Percentiles rank a stretch among this genome's conserved stretches.
Evolutionary conservation across 139 green algal genomes (phyloP).

Genomic region (Picochlorum sp.): DNA sequence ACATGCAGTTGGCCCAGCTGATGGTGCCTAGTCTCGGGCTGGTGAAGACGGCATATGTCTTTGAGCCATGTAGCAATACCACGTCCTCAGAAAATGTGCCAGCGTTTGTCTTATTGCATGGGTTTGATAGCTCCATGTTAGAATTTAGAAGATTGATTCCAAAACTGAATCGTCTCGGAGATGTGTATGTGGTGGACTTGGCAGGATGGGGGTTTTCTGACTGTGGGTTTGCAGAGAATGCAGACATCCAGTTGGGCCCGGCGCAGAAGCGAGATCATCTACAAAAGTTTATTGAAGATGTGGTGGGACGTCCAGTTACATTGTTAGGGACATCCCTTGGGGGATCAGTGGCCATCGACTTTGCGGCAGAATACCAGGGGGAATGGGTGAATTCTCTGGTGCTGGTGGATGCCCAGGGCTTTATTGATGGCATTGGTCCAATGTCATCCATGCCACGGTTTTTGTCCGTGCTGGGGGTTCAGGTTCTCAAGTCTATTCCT

Average conservation of each 20-base stretch:
- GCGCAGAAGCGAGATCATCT: slow-evolving; percentile 73
- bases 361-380: slow-evolving; percentile 59
- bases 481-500: slow-evolving; percentile 49
- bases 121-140: slow-evolving; percentile 75
- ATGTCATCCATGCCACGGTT: slow-evolving; percentile 56
- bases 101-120: slow-evolving; percentile 77
- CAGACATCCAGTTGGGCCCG: slow-evolving; percentile 23
- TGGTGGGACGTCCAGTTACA: slow-evolving; percentile 49
- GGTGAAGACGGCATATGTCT: slow-evolving; percentile 33
- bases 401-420: slow-evolving; percentile 73
- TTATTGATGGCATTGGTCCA: slow-evolving; percentile 77
- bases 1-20: slow-evolving; percentile 17
- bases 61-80: neutral
- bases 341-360: slow-evolving; percentile 84
- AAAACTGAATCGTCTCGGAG: slow-evolving; percentile 38
- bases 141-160: slow-evolving; percentile 80
- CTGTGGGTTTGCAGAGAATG: slow-evolving; percentile 13
- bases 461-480: slow-evolving; percentile 49
- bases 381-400: slow-evolving; percentile 67
- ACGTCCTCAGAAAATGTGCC: slow-evolving; percentile 16
- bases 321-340: slow-evolving; percentile 77
- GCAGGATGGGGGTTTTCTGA: slow-evolving; percentile 53
- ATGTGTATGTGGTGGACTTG: slow-evolving; percentile 69
- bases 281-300: slow-evolving; percentile 55
- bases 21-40: slow-evolving; percentile 15